A percentile compares a stretch with the other conserved stretches of the same genome.
phyloP scores from a whole-genome alignment of 495 filamentous ascomycete species.

The Aspergillus affinis region DNA sequence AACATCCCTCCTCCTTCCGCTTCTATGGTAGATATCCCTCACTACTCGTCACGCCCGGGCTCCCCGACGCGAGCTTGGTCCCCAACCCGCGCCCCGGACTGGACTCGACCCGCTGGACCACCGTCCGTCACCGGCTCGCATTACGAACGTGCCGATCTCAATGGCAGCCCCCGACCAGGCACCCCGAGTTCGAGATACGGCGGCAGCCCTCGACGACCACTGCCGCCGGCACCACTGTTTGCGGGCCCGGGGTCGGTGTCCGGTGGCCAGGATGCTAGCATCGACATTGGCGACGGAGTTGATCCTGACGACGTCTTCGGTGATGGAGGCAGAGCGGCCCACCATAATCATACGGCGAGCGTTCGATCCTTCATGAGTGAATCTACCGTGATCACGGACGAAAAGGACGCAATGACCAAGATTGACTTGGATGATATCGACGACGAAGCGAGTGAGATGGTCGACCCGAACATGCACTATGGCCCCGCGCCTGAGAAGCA shows the following conservation, averaged over 20 bases:
- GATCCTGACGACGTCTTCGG: conserved; percentile 75
- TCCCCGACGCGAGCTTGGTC: conserved; percentile 74
- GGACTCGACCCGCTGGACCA: conserved; percentile 62
- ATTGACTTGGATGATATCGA: conserved; percentile 46
- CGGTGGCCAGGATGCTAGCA: conserved; percentile 38
- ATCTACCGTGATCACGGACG: conserved; percentile 61
- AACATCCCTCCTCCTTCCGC: conserved; percentile 54
- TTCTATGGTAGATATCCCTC: conserved; percentile 42
- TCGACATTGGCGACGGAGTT: conserved; percentile 59
- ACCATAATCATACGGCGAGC: conserved; percentile 40
- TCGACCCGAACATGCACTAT: conserved; percentile 62
- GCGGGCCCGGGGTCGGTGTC: conserved; percentile 41
- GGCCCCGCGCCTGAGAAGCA: conserved; percentile 86
- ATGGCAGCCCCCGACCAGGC: conserved; percentile 86
- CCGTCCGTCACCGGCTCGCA: conserved; percentile 53
- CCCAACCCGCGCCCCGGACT: conserved; percentile 67
- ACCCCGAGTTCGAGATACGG: conserved; percentile 86
- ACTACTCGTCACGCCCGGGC: conserved; percentile 49
- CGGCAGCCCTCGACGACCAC: conserved; percentile 77
- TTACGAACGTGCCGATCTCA: conserved; percentile 85
- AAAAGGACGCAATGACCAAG: conserved; percentile 45
- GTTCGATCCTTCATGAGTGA: conserved; percentile 64
- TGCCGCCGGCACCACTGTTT: conserved; percentile 92
- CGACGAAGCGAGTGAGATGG: conserved; percentile 40
- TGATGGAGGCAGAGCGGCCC: conserved; percentile 52